Conservation (phyloP, 2,329 filamentous ascomycete genomes). For the Sarocladium brachiariae region DNA sequence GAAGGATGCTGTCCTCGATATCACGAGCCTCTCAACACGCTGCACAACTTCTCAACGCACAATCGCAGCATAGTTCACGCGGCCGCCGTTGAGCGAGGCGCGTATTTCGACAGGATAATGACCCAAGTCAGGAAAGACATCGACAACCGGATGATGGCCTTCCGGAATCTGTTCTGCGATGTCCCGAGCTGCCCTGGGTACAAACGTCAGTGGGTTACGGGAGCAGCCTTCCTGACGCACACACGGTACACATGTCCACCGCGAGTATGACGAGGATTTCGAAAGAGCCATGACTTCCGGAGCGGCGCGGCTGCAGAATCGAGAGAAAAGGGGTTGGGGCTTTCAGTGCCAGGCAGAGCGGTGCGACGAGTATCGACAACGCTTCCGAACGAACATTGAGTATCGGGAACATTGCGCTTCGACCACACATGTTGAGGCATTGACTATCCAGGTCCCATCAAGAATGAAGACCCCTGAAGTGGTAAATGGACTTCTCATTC, state of each 20-base stretch:
- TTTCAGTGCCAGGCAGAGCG: background rate
- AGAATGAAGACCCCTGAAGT: background rate
- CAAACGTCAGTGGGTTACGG: background rate
- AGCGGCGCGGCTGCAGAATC: background rate
- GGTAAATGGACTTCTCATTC: background rate
- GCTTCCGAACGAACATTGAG: background rate
- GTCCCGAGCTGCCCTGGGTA: background rate
- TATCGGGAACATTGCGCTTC: background rate
- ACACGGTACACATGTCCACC: background rate
- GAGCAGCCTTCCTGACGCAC: background rate
- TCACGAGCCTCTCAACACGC: background rate
- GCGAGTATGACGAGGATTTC: background rate
- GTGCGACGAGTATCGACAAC: background rate
- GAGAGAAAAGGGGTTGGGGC: background rate
- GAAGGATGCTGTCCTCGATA: background rate
- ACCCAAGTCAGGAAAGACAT: background rate
- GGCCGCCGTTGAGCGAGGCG: background rate
- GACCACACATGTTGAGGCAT: background rate
- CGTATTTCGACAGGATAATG: background rate
- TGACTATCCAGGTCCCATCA: background rate
- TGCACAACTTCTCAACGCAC: background rate
- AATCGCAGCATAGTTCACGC: background rate
- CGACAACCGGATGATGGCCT: background rate
- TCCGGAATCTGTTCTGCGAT: background rate
- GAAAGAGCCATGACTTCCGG: background rate